Evolutionary conservation across 1,139 yeast genomes (phyloP).

Genomic region (Candida dubliniensis): DNA sequence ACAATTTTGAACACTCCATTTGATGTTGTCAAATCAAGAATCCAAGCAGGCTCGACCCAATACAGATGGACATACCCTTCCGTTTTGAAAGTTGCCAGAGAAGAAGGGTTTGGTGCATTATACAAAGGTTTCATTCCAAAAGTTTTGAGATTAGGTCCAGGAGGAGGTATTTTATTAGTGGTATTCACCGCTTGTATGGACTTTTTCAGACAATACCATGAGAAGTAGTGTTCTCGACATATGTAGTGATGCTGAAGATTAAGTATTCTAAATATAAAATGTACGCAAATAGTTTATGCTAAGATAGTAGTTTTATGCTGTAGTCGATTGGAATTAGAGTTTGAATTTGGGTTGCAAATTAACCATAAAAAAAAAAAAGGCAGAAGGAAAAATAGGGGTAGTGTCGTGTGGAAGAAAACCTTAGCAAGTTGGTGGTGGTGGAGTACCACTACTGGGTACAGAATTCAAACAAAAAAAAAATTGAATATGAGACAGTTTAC

Average conservation of each 20-base stretch:
- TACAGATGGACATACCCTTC: conserved; percentile 94
- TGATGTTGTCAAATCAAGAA: conserved; percentile 96
- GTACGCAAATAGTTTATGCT: neutral
- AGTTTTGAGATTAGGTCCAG: conserved; percentile 96
- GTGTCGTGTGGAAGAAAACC: too few species aligned
- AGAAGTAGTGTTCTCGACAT: conserved; percentile 15
- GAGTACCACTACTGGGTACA: too few species aligned
- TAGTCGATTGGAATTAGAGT: neutral
- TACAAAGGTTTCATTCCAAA: conserved; percentile 96
- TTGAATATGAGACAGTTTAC: too few species aligned
- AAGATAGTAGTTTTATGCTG: too few species aligned
- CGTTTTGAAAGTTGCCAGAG: conserved; percentile 70
- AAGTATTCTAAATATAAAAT: neutral
- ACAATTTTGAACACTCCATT: conserved; percentile 93
- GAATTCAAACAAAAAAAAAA: too few species aligned
- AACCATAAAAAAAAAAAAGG: too few species aligned
- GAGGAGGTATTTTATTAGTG: conserved; percentile 96
- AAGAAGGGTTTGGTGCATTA: conserved; percentile 86
- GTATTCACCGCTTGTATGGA: conserved; percentile 95
- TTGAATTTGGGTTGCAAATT: neutral
- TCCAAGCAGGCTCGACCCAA: conserved; percentile 84
- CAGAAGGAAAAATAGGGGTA: neutral
- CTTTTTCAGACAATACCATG: conserved; percentile 72
- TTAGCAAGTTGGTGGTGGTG: too few species aligned
- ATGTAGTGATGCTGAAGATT: too few species aligned